Percentiles rank a stretch among this genome's conserved stretches.
Evolutionary conservation across 2,329 filamentous ascomycete species (phyloP).

Genomic region (Zalaria obscura): DNA sequence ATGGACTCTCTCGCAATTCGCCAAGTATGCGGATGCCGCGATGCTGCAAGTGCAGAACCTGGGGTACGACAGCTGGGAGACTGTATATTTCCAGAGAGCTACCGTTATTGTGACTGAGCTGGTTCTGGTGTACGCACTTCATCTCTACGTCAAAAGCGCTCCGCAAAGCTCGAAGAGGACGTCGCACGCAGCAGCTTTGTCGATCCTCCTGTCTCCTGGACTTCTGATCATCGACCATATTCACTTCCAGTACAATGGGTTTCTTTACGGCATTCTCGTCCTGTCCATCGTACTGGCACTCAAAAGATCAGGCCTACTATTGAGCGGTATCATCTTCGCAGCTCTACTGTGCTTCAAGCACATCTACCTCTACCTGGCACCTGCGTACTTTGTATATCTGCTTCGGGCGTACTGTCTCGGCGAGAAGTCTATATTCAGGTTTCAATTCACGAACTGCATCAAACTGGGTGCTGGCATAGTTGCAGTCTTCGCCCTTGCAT

Average conservation of each 20-base stretch:
- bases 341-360: slow-evolving; percentile 87
- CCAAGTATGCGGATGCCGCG: slow-evolving; percentile 58
- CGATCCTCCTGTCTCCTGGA: slow-evolving; percentile 80
- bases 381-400: slow-evolving; percentile 89
- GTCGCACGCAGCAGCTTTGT: slow-evolving; percentile 75
- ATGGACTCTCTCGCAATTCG: slow-evolving; percentile 75
- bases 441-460: slow-evolving; percentile 63
- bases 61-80: slow-evolving; percentile 82
- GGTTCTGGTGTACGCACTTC: slow-evolving; percentile 68
- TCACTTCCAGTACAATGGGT: slow-evolving; percentile 98
- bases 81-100: slow-evolving; percentile 81
- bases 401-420: slow-evolving; percentile 82
- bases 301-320: slow-evolving; percentile 57
- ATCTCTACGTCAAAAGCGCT: slow-evolving; percentile 61
- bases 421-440: slow-evolving; percentile 57
- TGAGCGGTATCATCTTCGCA: slow-evolving; percentile 73
- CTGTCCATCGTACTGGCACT: slow-evolving; percentile 75
- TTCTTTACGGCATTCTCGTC: slow-evolving; percentile 82
- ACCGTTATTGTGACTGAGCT: slow-evolving; percentile 80
- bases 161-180: slow-evolving; percentile 52
- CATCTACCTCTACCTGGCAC: slow-evolving; percentile 91
- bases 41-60: slow-evolving; percentile 76
- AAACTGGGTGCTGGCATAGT: slow-evolving; percentile 67
- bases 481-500: slow-evolving; percentile 61
- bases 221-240: slow-evolving; percentile 96